These are phyloP conservation scores for Trichoderma brevicompactum DNA, from an alignment of 2,329 filamentous ascomycete genomes.

Conservation along the genomic window DNA sequence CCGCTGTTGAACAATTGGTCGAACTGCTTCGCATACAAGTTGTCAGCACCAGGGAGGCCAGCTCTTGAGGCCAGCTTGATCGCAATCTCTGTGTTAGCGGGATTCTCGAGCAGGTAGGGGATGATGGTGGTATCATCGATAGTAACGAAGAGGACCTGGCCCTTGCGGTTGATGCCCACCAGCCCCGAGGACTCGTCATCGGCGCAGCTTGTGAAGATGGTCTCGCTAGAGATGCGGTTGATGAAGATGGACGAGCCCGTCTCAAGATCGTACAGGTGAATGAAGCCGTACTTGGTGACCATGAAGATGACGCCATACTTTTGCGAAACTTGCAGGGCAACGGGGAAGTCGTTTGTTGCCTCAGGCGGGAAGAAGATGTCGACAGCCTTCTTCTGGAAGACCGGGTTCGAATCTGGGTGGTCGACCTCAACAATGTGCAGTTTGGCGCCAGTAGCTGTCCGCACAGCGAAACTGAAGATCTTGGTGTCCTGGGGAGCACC, in stretches of 20 bases:
- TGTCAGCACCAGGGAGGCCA: constrained; percentile 90
- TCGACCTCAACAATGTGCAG: constrained; percentile 98
- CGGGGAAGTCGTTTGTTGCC: constrained; percentile 95
- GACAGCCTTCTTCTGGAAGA: constrained; percentile 93
- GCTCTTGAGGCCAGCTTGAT: constrained; percentile 96
- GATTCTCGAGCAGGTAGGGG: constrained; percentile 94
- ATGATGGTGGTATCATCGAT: constrained; percentile 92
- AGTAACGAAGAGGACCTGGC: constrained; percentile 91
- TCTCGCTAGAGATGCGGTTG: constrained; percentile 99
- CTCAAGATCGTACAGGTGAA: constrained; percentile 97
- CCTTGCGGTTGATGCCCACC: constrained; percentile 95
- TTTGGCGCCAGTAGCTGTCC: constrained; percentile 87
- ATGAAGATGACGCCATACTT: constrained; percentile 98
- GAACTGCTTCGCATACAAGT: constrained; percentile 90
- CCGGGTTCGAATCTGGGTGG: constrained; percentile 84
- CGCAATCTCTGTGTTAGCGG: constrained; percentile 88
- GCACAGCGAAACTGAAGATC: constrained; percentile 94
- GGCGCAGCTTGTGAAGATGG: constrained; percentile 91
- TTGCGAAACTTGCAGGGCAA: constrained; percentile 94
- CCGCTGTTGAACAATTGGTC: constrained; percentile 81
- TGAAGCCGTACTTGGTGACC: constrained; percentile 98
- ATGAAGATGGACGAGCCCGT: constrained; percentile 96
- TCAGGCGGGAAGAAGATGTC: constrained; percentile 98
- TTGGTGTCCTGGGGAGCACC: constrained; percentile 90
- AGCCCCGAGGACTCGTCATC: constrained; percentile 87